These are phyloP conservation scores for Bodo saltans DNA, from an alignment of 78 protist genomes.

Conservation along the genomic window DNA sequence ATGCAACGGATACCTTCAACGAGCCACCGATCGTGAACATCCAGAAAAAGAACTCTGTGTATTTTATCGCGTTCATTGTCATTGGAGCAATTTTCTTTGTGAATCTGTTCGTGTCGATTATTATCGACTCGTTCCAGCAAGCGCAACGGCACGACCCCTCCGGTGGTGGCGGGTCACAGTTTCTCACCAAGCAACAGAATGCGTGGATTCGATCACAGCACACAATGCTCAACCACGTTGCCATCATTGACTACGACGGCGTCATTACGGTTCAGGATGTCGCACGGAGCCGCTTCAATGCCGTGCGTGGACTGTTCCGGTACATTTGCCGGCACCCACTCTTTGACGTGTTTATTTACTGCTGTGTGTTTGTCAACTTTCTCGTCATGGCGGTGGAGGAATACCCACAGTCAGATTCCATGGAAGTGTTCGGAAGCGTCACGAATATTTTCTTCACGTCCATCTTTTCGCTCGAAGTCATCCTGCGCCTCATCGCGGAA, in stretches of 20 bases:
- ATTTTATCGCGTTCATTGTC: constrained; percentile 18
- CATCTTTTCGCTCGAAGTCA: constrained; percentile 30
- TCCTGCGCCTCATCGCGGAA: not conserved
- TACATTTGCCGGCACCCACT: not conserved
- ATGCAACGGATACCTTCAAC: not conserved
- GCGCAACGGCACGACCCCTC: not conserved
- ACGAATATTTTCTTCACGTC: not conserved
- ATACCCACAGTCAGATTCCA: not conserved
- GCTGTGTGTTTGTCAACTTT: constrained; percentile 7
- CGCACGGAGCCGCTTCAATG: not conserved
- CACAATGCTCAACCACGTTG: not conserved
- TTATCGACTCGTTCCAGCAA: not conserved
- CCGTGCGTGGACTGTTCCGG: not conserved
- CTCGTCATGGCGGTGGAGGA: constrained; percentile 11
- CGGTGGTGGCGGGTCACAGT: no score
- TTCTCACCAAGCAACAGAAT: not conserved
- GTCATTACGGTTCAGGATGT: not conserved
- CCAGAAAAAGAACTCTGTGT: not conserved
- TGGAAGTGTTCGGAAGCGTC: not conserved
- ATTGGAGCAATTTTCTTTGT: constrained; percentile 31
- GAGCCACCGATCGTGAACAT: not conserved
- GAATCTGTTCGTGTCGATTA: constrained; percentile 36
- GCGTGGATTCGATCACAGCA: not conserved
- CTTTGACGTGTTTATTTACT: not conserved
- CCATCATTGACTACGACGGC: not conserved